Conservation (phyloP, 352 stramenopile species). For the Peronospora belbahrii region DNA sequence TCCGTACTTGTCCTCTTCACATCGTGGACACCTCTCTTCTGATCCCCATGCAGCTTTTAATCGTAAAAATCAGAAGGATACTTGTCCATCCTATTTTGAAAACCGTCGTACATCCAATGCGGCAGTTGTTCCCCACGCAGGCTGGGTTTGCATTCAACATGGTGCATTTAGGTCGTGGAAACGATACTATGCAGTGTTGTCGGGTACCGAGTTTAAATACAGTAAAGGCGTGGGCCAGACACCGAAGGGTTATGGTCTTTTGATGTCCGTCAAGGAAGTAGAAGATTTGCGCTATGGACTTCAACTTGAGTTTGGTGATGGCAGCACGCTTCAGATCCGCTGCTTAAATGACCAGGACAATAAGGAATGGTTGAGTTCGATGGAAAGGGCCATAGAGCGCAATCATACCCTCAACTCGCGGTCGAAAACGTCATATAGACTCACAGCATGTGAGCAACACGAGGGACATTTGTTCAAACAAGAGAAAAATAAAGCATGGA, state of each 20-base stretch:
- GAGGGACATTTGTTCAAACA: slow-evolving; percentile 64
- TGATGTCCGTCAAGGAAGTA: slow-evolving; percentile 39
- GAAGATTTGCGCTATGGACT: slow-evolving; percentile 42
- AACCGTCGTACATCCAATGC: slow-evolving; percentile 42
- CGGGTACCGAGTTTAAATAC: slow-evolving; percentile 70
- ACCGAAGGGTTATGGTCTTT: slow-evolving; percentile 57
- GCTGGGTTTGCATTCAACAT: slow-evolving; percentile 60
- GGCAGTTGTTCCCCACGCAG: slow-evolving; percentile 49
- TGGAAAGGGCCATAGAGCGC: slow-evolving; percentile 50
- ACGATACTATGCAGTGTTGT: slow-evolving; percentile 59
- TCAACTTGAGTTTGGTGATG: slow-evolving; percentile 42
- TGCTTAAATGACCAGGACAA: slow-evolving; percentile 37
- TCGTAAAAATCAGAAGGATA: slow-evolving; percentile 18
- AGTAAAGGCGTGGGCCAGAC: slow-evolving; percentile 50
- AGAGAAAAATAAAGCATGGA: slow-evolving; percentile 50
- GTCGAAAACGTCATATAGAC: slow-evolving; percentile 66
- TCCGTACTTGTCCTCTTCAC: slow-evolving; percentile 27
- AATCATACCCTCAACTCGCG: slow-evolving; percentile 40
- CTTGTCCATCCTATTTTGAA: slow-evolving; percentile 55
- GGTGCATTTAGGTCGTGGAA: slow-evolving; percentile 65
- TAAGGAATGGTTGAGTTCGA: slow-evolving; percentile 39
- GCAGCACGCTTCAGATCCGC: slow-evolving; percentile 37
- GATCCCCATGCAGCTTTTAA: slow-evolving; percentile 25
- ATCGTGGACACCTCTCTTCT: slow-evolving; percentile 8
- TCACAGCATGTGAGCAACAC: slow-evolving; percentile 54